Evolutionary conservation across 495 filamentous ascomycete genomes (phyloP).

Genomic region (Xylaria longipes): DNA sequence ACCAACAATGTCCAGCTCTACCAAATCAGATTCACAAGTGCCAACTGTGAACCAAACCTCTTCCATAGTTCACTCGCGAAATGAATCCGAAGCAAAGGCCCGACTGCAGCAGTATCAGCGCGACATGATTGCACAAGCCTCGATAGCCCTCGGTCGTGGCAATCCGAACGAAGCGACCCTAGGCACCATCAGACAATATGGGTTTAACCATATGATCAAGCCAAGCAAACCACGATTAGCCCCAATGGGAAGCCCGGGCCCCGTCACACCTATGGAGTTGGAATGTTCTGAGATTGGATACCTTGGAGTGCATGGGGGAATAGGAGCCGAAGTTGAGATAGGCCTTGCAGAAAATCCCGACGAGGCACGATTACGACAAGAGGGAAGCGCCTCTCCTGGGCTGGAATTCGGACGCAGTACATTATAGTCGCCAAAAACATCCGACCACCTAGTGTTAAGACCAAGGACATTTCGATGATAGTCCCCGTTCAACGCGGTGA

Average conservation of each 20-base stretch:
- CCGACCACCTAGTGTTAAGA: neutral
- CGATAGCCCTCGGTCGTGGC: slow-evolving; percentile 49
- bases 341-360: slow-evolving; percentile 32
- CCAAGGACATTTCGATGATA: neutral
- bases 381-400: slow-evolving; percentile 30
- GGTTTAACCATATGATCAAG: slow-evolving; percentile 44
- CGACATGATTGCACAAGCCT: slow-evolving; percentile 64
- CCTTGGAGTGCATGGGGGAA: slow-evolving; percentile 28
- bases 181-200: slow-evolving; percentile 40
- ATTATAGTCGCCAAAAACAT: slow-evolving; percentile 25
- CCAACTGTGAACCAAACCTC: slow-evolving; percentile 32
- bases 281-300: slow-evolving; percentile 52
- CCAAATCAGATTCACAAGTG: slow-evolving; percentile 43
- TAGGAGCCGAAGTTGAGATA: slow-evolving; percentile 31
- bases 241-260: slow-evolving; percentile 76
- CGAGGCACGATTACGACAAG: slow-evolving; percentile 34
- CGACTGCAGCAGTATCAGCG: slow-evolving; percentile 65
- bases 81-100: slow-evolving; percentile 53
- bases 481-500: neutral
- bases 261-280: slow-evolving; percentile 77
- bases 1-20: slow-evolving; percentile 25
- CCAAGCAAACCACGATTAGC: slow-evolving; percentile 68
- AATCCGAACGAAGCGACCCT: slow-evolving; percentile 40
- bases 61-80: slow-evolving; percentile 37
- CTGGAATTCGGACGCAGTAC: slow-evolving; percentile 33